These are phyloP conservation scores for Aspergillus ibericus DNA, from an alignment of 2,329 filamentous ascomycete species.

Conservation along the genomic window DNA sequence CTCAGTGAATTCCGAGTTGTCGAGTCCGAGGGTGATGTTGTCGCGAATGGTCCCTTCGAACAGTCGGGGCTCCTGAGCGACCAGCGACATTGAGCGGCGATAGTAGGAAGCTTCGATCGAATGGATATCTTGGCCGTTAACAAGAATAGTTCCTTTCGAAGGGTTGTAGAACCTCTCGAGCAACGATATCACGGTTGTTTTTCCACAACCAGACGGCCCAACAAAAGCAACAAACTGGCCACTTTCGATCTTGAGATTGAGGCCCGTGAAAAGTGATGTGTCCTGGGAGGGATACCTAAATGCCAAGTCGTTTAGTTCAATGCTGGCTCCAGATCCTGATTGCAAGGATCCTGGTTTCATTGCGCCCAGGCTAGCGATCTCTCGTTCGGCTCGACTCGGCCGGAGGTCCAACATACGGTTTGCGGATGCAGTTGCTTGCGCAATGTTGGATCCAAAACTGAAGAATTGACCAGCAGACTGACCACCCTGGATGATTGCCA, in stretches of 20 bases:
- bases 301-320: constrained; percentile 1
- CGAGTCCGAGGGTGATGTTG: constrained; percentile 63
- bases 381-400: constrained; percentile 18
- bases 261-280: constrained; percentile 7
- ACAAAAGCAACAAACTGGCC: constrained; percentile 50
- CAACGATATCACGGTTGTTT: constrained; percentile 48
- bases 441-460: constrained; percentile 60
- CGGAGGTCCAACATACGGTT: constrained; percentile 37
- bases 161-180: constrained; percentile 51
- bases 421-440: constrained; percentile 39
- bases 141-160: constrained; percentile 59
- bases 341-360: background rate
- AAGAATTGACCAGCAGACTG: constrained; percentile 68
- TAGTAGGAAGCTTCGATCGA: constrained; percentile 62
- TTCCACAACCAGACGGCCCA: constrained; percentile 51
- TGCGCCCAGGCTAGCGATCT: background rate
- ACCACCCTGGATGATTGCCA: constrained; percentile 66
- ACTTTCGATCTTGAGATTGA: constrained; percentile 36
- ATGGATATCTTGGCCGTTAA: constrained; percentile 62
- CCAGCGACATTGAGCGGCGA: constrained; percentile 66
- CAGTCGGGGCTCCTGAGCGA: constrained; percentile 71
- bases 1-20: constrained; percentile 21
- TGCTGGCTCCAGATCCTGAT: background rate
- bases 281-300: constrained; percentile 25
- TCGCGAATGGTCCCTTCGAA: constrained; percentile 70